These are phyloP conservation scores for Neurospora africana DNA, from an alignment of 495 filamentous ascomycete genomes.

Conservation along the genomic window DNA sequence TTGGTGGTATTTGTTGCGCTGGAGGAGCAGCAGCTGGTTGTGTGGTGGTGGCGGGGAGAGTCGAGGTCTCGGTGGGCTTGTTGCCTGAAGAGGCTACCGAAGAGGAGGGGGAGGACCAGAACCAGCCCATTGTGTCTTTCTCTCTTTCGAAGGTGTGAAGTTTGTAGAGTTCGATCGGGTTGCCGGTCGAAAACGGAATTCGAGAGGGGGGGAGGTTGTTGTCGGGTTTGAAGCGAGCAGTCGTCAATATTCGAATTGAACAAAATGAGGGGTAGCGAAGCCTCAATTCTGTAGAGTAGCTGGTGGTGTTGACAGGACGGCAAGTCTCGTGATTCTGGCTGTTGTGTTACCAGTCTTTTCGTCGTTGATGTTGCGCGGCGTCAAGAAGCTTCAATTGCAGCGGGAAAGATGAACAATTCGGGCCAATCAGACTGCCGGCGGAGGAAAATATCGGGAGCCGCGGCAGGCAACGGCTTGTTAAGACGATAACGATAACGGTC, in stretches of 20 bases:
- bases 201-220: background rate
- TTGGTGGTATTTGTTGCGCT: background rate
- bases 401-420: background rate
- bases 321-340: background rate
- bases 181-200: background rate
- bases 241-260: background rate
- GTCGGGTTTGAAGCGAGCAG: constrained; percentile 1
- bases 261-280: background rate
- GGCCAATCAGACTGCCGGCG: background rate
- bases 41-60: constrained; percentile 8
- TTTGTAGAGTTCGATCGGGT: background rate
- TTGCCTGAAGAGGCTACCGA: constrained; percentile 12
- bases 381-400: background rate
- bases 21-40: constrained; percentile 3
- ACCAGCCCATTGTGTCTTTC: constrained; percentile 39
- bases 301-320: background rate
- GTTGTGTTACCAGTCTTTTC: background rate
- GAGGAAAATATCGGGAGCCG: background rate
- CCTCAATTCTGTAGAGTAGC: background rate
- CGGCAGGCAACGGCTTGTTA: background rate
- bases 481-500: background rate
- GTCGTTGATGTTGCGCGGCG: background rate
- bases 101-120: constrained; percentile 29
- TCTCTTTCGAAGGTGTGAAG: background rate
- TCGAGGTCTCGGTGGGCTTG: constrained; percentile 7